Conservation (phyloP, 2,329 filamentous ascomycete species). For the Aspergillus sp. region DNA sequence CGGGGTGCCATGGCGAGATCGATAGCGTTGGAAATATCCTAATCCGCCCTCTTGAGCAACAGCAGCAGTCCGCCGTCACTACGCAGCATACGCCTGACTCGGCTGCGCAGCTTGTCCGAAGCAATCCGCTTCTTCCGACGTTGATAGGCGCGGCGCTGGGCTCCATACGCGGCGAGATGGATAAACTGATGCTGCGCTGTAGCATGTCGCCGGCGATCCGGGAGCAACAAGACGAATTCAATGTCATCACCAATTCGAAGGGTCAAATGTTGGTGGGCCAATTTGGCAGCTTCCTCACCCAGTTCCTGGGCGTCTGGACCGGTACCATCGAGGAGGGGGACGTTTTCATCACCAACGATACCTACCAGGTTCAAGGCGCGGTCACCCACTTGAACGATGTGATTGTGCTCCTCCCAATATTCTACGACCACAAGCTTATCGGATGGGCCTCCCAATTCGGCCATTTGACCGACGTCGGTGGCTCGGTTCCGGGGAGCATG, state of each 20-base stretch:
- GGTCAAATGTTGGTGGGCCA: conserved; percentile 46
- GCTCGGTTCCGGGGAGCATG: conserved; percentile 43
- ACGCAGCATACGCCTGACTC: conserved; percentile 27
- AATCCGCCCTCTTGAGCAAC: conserved; percentile 33
- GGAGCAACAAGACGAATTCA: conserved; percentile 46
- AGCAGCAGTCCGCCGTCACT: conserved; percentile 11
- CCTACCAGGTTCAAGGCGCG: conserved; percentile 41
- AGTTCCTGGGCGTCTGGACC: conserved; percentile 40
- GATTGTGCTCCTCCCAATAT: conserved; percentile 42
- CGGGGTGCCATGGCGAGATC: conserved; percentile 39
- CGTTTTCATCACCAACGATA: conserved; percentile 44
- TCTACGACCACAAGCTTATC: conserved; percentile 35
- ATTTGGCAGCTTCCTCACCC: conserved; percentile 42
- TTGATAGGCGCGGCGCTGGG: conserved; percentile 38
- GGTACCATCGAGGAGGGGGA: conserved; percentile 42
- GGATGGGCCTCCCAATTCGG: conserved; percentile 45
- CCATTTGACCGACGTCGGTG: conserved; percentile 39
- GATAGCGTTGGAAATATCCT: conserved; percentile 42
- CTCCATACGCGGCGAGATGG: conserved; percentile 42
- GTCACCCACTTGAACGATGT: conserved; percentile 44
- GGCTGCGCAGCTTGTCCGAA: conserved; percentile 27
- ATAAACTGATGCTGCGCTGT: conserved; percentile 42
- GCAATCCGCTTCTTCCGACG: conserved; percentile 36
- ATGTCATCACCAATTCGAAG: conserved; percentile 41
- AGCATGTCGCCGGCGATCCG: conserved; percentile 44